These are phyloP conservation scores for Globisporangium cystogenes DNA, from an alignment of 352 stramenopile genomes.

Conservation along the genomic window DNA sequence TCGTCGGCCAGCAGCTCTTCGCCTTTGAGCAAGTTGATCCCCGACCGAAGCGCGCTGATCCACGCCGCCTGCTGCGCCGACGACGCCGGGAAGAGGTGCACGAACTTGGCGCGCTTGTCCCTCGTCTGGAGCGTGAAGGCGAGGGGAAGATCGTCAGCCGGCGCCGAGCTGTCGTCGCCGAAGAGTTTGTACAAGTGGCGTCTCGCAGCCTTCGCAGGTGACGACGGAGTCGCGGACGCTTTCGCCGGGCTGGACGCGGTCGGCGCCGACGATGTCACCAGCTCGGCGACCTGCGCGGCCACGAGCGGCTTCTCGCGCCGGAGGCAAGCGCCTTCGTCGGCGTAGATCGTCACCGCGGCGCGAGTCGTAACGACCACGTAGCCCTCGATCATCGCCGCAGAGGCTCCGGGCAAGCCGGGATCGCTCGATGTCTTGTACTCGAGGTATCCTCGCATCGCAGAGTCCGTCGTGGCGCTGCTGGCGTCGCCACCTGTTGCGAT, in stretches of 20 bases:
- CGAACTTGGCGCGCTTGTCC: constrained; percentile 12
- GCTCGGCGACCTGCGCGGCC: constrained; percentile 25
- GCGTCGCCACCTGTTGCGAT: no score
- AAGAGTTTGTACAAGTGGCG: constrained; percentile 20
- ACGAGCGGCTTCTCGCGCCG: constrained; percentile 14
- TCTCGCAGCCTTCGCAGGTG: constrained; percentile 5
- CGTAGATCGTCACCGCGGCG: constrained; percentile 28
- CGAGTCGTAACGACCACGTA: constrained; percentile 33
- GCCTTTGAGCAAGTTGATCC: constrained; percentile 41
- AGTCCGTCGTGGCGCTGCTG: background rate
- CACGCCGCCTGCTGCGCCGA: constrained; percentile 33
- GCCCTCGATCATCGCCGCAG: constrained; percentile 16
- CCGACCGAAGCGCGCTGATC: constrained; percentile 25
- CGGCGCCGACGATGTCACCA: constrained; percentile 10
- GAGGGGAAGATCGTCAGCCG: background rate
- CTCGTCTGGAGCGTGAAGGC: constrained; percentile 12
- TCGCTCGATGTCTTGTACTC: constrained; percentile 10
- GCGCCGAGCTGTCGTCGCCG: constrained; percentile 2
- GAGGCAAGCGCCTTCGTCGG: constrained; percentile 41
- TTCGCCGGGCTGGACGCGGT: background rate
- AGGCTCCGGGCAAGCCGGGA: constrained; percentile 8
- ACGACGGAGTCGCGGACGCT: background rate
- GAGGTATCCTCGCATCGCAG: constrained; percentile 8
- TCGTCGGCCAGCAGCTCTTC: constrained; percentile 51
- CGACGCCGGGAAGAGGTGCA: constrained; percentile 36